A percentile compares a stretch with the other conserved stretches of the same genome.
Conservation (phyloP, 768 basidiomycete genomes). For the Psilocybe cubensis region DNA sequence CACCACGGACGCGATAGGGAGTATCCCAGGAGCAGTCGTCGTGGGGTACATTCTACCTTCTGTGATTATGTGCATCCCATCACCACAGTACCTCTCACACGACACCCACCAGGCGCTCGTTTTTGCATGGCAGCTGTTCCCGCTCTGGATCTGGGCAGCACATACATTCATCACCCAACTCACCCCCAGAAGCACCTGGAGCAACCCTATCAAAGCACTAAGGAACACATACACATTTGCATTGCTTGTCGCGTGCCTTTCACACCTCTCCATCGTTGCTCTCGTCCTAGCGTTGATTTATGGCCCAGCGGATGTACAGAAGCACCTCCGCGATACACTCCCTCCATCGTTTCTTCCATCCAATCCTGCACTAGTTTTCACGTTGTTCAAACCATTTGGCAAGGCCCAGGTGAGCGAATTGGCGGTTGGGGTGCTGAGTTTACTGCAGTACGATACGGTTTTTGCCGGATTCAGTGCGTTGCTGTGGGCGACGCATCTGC, state of each 20-base stretch:
- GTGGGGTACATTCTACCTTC: neutral
- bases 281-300: neutral
- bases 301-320: neutral
- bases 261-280: neutral
- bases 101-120: neutral
- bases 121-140: neutral
- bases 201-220: neutral
- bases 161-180: neutral
- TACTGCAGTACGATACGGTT: neutral
- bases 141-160: neutral
- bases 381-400: neutral
- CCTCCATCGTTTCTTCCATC: neutral
- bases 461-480: slow-evolving; percentile 1
- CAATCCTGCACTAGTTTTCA: neutral
- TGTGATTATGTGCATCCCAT: neutral
- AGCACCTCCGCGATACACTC: neutral
- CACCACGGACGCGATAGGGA: neutral
- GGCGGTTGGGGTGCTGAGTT: neutral
- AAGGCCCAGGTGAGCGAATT: neutral
- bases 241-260: neutral
- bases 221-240: neutral
- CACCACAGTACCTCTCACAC: neutral
- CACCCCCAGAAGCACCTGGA: neutral
- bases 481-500: neutral
- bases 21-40: neutral